A percentile compares a stretch with the other conserved stretches of the same genome.
Evolutionary conservation across 257 asterid species (phyloP).

Genomic region (Buddleja alternifolia): DNA sequence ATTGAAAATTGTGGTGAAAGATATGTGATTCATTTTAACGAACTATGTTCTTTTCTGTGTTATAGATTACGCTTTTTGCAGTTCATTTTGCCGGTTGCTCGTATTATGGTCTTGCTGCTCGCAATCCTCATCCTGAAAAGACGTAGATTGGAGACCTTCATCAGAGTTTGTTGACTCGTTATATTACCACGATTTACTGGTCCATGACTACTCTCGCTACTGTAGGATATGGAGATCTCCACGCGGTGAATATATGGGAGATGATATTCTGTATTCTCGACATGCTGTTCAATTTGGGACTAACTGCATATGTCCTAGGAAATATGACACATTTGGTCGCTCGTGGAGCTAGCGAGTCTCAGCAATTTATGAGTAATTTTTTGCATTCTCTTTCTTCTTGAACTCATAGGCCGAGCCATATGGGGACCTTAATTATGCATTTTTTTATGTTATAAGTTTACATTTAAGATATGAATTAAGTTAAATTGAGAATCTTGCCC

Average conservation of each 20-base stretch:
- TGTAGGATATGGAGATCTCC: slow-evolving; percentile 95
- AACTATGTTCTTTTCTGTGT: slow-evolving; percentile 9
- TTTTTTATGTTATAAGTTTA: too few relatives aligned
- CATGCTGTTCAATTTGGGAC: slow-evolving; percentile 94
- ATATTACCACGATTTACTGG: slow-evolving; percentile 86
- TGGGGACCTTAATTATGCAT: too few relatives aligned
- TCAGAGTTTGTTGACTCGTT: slow-evolving; percentile 73
- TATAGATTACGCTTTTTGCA: slow-evolving; percentile 87
- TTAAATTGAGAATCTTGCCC: too few relatives aligned
- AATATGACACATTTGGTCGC: slow-evolving; percentile 98
- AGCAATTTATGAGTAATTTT: slow-evolving; percentile 68
- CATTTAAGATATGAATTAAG: too few relatives aligned
- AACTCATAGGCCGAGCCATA: too few relatives aligned
- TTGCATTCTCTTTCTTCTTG: too few relatives aligned
- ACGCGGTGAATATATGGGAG: slow-evolving; percentile 81
- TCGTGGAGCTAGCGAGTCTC: slow-evolving; percentile 84
- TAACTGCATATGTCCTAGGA: slow-evolving; percentile 90
- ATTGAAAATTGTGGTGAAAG: background rate
- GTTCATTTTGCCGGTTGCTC: slow-evolving; percentile 98
- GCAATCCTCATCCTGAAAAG: slow-evolving; percentile 52
- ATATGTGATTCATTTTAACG: background rate
- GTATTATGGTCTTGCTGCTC: slow-evolving; percentile 79
- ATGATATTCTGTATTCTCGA: slow-evolving; percentile 79
- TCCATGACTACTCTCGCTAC: slow-evolving; percentile 95
- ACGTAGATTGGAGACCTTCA: slow-evolving; percentile 90